Evolutionary conservation across 441 rosid genomes (phyloP), one percentile per base, ranked within the genome.

Genomic region (Bruguiera hainesii): DNA sequence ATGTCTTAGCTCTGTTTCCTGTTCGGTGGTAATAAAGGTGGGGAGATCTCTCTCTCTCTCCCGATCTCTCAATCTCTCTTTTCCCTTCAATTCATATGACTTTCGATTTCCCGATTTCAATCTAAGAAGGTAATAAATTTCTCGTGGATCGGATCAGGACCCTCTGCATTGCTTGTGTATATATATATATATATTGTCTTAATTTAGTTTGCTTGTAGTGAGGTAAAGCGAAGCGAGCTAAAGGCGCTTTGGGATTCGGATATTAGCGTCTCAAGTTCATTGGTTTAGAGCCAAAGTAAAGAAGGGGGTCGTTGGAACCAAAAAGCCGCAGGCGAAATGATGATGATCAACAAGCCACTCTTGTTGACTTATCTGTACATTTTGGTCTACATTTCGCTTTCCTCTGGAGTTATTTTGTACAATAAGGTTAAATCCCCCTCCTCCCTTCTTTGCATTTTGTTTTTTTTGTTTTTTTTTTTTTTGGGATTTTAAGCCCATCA

Each of bases 331-430:
- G 57, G 57, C 64, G 57, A 39, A 77, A 81, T 83, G 89, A 80
- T 82, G 89, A 81, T 90, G 65, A 85, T 67, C 49, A 67, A 73
- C 82, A 84, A 80, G 82, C 78, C 93, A n/a, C 90, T 83, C 61
- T 78, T 91, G 18, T 61, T 91, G 61, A 91, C 97, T n/a, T 91
- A 91, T 81, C 66, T 85, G 66, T 91, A 86, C 85, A 83, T 91
- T 31, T 74, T 91, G 18, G 78, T 87, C 73, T 91, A 91, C 88
- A 77, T 91, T 80, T 42, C 83, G 31, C 97, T 91, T 68, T 91
- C 96, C 15, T 91, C 96, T 5, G 97, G 90, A 66, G 96, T 91
- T 71, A 91, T 91, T 70, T 76, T 91, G 71, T 91, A 91, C 73
- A 91, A 91, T 82, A 91, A 91, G 91, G 97, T 89, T 77, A 71